phyloP scores from a whole-genome alignment of 2,329 filamentous ascomycete genomes.

The Aureobasidium sp. region DNA sequence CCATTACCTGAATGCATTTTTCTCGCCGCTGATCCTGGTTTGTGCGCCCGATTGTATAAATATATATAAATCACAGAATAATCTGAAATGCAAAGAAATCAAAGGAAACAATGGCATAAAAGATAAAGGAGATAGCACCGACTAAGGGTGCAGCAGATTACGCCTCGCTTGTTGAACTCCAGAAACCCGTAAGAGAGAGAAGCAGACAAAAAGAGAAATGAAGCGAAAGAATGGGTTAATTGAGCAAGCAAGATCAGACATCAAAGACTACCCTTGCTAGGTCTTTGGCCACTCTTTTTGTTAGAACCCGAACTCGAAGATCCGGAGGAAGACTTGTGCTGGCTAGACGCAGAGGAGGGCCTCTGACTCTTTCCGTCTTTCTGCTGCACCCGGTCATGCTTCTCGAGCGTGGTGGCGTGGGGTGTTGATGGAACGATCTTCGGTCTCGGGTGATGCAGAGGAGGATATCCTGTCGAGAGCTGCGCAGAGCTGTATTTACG shows the following conservation, averaged over 20 bases:
- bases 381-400: neutral
- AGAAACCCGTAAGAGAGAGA: neutral
- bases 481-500: neutral
- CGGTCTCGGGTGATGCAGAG: neutral
- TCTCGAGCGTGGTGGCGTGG: constrained; percentile 3
- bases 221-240: too few species aligned
- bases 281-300: neutral
- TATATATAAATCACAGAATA: neutral
- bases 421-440: constrained; percentile 7
- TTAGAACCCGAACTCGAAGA: neutral
- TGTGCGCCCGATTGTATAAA: neutral
- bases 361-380: neutral
- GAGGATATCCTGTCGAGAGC: neutral
- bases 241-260: neutral
- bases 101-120: neutral
- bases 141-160: neutral
- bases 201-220: neutral
- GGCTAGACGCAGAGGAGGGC: neutral
- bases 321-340: neutral
- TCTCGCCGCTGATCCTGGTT: neutral
- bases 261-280: constrained; percentile 4
- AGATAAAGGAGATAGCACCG: neutral
- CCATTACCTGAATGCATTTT: neutral
- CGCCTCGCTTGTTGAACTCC: constrained; percentile 5
- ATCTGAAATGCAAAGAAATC: neutral